phyloP scores from a whole-genome alignment of 768 basidiomycete species.

The Calocybe cyanea region DNA sequence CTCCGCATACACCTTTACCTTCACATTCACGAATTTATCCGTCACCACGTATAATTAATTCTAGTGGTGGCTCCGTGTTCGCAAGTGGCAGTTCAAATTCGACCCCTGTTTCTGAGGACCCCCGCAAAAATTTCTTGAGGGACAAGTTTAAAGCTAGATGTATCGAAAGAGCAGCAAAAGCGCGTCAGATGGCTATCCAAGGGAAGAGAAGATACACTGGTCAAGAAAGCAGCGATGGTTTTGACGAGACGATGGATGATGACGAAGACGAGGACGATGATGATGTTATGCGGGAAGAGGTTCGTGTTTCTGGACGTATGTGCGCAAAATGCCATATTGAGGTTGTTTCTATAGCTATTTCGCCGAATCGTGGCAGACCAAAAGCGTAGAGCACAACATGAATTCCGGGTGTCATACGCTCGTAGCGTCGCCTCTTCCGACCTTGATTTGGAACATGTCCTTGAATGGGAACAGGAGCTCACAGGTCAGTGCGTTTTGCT shows the following conservation, averaged over 20 bases:
- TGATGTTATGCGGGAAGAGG: conserved; percentile 60
- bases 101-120: conserved; percentile 30
- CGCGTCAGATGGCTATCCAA: conserved; percentile 46
- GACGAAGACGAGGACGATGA: conserved; percentile 60
- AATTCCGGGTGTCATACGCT: conserved; percentile 61
- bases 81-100: conserved; percentile 10
- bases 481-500: conserved; percentile 30
- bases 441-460: conserved; percentile 63
- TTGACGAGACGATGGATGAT: conserved; percentile 34
- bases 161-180: conserved; percentile 55
- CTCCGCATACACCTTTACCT: conserved; percentile 25
- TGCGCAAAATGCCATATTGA: no score
- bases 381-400: conserved; percentile 43
- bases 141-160: conserved; percentile 61
- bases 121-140: conserved; percentile 52
- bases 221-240: conserved; percentile 48
- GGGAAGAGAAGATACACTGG: conserved; percentile 27
- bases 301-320: conserved; percentile 17
- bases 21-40: conserved; percentile 16
- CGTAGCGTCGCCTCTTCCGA: conserved; percentile 73
- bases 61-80: conserved; percentile 22
- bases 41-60: conserved; percentile 6
- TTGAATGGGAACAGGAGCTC: conserved; percentile 57
- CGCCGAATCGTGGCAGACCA: conserved; percentile 58
- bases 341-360: conserved; percentile 47